phyloP scores from a whole-genome alignment of 495 filamentous ascomycete species.

The Hypomontagnella submonticulosa region DNA sequence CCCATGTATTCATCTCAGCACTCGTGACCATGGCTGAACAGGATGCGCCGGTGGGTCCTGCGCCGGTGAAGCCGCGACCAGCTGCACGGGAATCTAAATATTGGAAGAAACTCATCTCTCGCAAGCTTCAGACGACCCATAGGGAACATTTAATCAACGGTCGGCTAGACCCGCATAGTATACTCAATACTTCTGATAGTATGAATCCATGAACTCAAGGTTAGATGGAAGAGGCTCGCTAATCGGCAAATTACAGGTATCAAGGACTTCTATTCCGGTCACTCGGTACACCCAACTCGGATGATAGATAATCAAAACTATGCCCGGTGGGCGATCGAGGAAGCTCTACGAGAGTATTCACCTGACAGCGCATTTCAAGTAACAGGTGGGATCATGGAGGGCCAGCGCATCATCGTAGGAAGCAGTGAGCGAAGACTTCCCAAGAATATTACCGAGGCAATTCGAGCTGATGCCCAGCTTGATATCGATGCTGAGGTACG shows the following conservation, averaged over 20 bases:
- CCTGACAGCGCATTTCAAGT: slow-evolving; percentile 23
- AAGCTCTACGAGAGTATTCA: slow-evolving; percentile 20
- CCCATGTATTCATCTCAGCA: not conserved
- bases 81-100: not conserved
- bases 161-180: slow-evolving; percentile 4
- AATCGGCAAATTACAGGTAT: slow-evolving; percentile 16
- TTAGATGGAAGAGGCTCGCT: not conserved
- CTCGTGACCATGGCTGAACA: slow-evolving; percentile 5
- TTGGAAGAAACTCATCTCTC: not conserved
- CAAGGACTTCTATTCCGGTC: slow-evolving; percentile 29
- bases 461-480: slow-evolving; percentile 32
- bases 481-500: slow-evolving; percentile 44
- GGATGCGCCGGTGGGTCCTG: not conserved
- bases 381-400: slow-evolving; percentile 33
- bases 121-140: not conserved
- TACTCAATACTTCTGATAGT: not conserved
- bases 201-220: not conserved
- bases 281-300: not conserved
- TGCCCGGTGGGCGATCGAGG: slow-evolving; percentile 28
- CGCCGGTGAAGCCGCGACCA: not conserved
- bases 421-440: not conserved
- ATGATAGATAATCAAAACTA: slow-evolving; percentile 25
- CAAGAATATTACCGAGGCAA: slow-evolving; percentile 13
- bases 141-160: not conserved
- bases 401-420: slow-evolving; percentile 19